A percentile compares a stretch with the other conserved stretches of the same genome.
These are phyloP conservation scores for Dipodascus geniculatus DNA, from an alignment of 805 yeast genomes.

Conservation along the genomic window DNA sequence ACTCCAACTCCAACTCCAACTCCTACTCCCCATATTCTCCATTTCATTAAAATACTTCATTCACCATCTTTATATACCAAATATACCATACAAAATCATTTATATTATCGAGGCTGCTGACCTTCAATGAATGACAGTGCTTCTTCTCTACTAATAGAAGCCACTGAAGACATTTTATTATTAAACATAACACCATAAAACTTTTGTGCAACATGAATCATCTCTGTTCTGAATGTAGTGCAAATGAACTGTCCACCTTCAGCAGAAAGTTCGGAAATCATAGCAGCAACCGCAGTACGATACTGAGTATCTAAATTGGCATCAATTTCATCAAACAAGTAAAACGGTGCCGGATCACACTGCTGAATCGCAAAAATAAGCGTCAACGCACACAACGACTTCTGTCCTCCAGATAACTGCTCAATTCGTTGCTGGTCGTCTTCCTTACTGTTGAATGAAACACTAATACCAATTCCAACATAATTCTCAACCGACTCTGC, in stretches of 20 bases:
- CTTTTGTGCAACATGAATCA: conserved; percentile 75
- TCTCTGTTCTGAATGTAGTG: conserved; percentile 90
- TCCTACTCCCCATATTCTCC: no score
- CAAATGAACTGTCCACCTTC: conserved; percentile 79
- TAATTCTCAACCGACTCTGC: conserved; percentile 39
- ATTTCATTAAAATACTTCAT: no score
- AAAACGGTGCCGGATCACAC: conserved; percentile 96
- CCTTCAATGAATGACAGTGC: conserved; percentile 83
- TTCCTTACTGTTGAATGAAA: conserved; percentile 75
- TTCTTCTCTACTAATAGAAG: conserved; percentile 54
- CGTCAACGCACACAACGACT: conserved; percentile 92
- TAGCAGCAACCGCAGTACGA: conserved; percentile 71
- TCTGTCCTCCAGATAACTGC: conserved; percentile 94
- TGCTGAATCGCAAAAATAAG: conserved; percentile 86
- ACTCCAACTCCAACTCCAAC: no score
- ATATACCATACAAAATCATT: no score
- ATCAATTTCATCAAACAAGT: conserved; percentile 91
- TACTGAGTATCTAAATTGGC: conserved; percentile 92
- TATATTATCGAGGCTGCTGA: conserved; percentile 4
- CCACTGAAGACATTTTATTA: conserved; percentile 69
- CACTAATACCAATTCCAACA: conserved; percentile 74
- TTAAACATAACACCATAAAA: conserved; percentile 81
- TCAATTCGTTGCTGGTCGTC: conserved; percentile 83
- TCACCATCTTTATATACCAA: no score
- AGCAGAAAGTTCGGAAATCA: conserved; percentile 53